phyloP scores from a whole-genome alignment of 2,329 filamentous ascomycete genomes.

The Arachnomyces sp. region DNA sequence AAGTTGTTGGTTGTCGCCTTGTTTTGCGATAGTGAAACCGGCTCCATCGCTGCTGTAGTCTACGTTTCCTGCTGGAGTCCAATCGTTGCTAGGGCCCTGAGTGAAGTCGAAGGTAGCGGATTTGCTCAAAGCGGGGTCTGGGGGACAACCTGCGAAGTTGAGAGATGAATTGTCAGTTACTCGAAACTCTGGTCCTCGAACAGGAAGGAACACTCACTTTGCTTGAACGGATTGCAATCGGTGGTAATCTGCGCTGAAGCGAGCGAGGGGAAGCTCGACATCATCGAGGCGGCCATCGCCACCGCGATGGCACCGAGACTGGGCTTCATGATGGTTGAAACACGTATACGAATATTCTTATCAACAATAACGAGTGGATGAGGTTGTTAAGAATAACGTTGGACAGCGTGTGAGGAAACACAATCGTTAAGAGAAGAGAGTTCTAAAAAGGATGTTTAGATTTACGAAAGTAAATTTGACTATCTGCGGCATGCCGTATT shows the following conservation, averaged over 20 bases:
- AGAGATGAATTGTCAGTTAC: slow-evolving; percentile 23
- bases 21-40: slow-evolving; percentile 66
- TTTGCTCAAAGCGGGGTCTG: slow-evolving; percentile 59
- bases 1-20: slow-evolving; percentile 79
- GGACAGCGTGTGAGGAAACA: slow-evolving; percentile 11
- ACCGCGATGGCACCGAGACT: too few species aligned
- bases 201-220: slow-evolving; percentile 11
- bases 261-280: slow-evolving; percentile 33
- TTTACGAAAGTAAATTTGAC: too few species aligned
- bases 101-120: slow-evolving; percentile 31
- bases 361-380: slow-evolving; percentile 46
- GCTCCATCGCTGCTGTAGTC: slow-evolving; percentile 63
- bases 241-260: slow-evolving; percentile 62
- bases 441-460: too few species aligned
- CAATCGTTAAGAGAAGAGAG: too few species aligned
- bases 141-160: slow-evolving; percentile 55
- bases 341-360: too few species aligned
- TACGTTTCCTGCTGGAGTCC: slow-evolving; percentile 60
- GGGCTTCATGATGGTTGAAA: too few species aligned
- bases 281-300: slow-evolving; percentile 32
- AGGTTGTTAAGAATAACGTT: slow-evolving; percentile 34
- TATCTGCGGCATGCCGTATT: too few species aligned
- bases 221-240: slow-evolving; percentile 58
- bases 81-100: slow-evolving; percentile 48
- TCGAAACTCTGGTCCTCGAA: neutral